Conservation (phyloP, 176 grass and related monocot genomes). For the Lolium rigidum region DNA sequence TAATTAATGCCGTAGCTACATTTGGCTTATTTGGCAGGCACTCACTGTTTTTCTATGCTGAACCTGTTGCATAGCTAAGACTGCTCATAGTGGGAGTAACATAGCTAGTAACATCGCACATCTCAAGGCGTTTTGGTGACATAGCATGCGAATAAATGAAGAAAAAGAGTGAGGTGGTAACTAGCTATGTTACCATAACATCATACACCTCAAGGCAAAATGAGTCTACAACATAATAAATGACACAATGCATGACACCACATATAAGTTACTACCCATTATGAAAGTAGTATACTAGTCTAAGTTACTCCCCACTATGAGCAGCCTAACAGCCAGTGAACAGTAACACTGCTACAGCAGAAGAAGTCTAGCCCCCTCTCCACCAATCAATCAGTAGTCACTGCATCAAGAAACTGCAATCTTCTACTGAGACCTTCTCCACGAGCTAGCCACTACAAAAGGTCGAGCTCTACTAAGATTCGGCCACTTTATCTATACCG, state of each 20-base stretch:
- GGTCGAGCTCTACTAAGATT: conserved; percentile 47
- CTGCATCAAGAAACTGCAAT: conserved; percentile 30
- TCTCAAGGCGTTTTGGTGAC: too few relatives aligned
- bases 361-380: background rate
- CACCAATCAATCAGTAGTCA: background rate
- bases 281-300: too few relatives aligned
- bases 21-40: conserved; percentile 15
- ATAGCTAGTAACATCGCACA: too few relatives aligned
- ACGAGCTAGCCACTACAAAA: conserved; percentile 32
- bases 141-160: too few relatives aligned
- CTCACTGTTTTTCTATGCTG: conserved; percentile 14
- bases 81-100: too few relatives aligned
- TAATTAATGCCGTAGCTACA: conserved; percentile 12
- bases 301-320: too few relatives aligned
- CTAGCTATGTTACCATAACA: too few relatives aligned
- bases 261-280: too few relatives aligned
- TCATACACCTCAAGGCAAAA: too few relatives aligned
- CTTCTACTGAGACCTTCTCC: conserved; percentile 39
- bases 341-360: conserved; percentile 31
- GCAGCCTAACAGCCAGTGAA: background rate
- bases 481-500: conserved; percentile 18
- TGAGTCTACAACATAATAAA: too few relatives aligned
- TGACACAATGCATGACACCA: too few relatives aligned
- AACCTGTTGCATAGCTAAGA: background rate
- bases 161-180: too few relatives aligned